Percentiles rank a stretch among this genome's conserved stretches.
Conservation (phyloP, 768 basidiomycete species). For the Baorangia bicolor region DNA sequence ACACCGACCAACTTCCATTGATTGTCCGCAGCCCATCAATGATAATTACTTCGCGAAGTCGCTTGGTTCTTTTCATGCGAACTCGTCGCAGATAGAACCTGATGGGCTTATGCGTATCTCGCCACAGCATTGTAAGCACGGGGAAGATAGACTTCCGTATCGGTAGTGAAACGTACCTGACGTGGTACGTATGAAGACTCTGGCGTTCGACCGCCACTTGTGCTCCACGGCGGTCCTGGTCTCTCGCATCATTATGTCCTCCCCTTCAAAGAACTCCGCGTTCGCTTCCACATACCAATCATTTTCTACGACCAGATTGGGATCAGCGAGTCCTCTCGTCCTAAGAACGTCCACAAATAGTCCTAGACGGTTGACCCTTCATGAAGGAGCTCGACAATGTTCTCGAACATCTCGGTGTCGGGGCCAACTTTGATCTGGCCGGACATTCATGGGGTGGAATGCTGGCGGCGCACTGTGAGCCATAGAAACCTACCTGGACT, state of each 20-base stretch:
- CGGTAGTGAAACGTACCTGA: too few relatives aligned
- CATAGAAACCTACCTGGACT: constrained; percentile 40
- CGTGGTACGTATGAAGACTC: too few relatives aligned
- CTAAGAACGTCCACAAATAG: constrained; percentile 7
- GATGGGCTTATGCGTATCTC: neutral
- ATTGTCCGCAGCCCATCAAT: neutral
- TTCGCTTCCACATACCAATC: constrained; percentile 36
- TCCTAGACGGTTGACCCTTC: constrained; percentile 50
- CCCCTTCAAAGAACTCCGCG: constrained; percentile 36
- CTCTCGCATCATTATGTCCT: constrained; percentile 41
- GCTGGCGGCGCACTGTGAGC: constrained; percentile 42
- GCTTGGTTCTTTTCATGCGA: neutral
- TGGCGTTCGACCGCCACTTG: constrained; percentile 34
- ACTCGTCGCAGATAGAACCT: neutral
- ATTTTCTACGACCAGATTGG: constrained; percentile 56
- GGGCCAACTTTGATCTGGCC: constrained; percentile 41
- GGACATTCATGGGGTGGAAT: constrained; percentile 65
- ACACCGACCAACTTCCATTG: neutral
- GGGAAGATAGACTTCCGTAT: too few relatives aligned
- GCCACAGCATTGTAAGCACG: too few relatives aligned
- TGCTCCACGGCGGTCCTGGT: constrained; percentile 48
- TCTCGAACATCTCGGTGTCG: constrained; percentile 40
- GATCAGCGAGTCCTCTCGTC: constrained; percentile 44
- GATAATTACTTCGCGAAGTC: too few relatives aligned
- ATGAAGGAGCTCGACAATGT: constrained; percentile 54